A percentile compares a stretch with the other conserved stretches of the same genome.
These are phyloP conservation scores for Penicillium digitatum DNA, from an alignment of 2,329 filamentous ascomycete genomes.

Conservation along the genomic window DNA sequence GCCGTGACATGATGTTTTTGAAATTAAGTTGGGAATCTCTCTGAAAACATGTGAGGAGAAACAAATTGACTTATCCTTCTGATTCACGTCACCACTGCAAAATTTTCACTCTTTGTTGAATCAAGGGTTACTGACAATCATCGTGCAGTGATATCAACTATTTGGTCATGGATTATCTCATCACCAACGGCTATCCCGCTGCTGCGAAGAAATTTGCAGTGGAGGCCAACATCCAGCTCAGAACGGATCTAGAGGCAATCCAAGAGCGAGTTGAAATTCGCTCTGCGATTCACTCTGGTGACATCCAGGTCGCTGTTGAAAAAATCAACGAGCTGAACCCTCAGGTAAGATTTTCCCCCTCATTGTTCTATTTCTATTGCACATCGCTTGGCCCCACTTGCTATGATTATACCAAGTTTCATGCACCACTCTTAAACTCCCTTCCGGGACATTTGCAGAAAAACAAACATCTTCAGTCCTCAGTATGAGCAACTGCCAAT, in stretches of 20 bases:
- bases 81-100: conserved; percentile 41
- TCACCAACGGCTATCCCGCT: conserved; percentile 88
- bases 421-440: conserved; percentile 99
- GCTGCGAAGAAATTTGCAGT: conserved; percentile 90
- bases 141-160: conserved; percentile 80
- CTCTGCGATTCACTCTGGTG: conserved; percentile 76
- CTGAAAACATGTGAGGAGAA: conserved; percentile 93
- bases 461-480: conserved; percentile 72
- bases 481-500: conserved; percentile 65
- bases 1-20: conserved; percentile 67
- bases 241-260: conserved; percentile 69
- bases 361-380: conserved; percentile 9
- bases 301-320: conserved; percentile 80
- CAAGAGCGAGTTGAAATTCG: conserved; percentile 76
- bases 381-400: conserved; percentile 35
- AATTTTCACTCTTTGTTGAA: background rate
- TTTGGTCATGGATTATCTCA: conserved; percentile 93
- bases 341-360: conserved; percentile 65
- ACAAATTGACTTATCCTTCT: conserved; percentile 70
- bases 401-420: conserved; percentile 95
- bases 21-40: conserved; percentile 99
- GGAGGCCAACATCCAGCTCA: conserved; percentile 80
- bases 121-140: conserved; percentile 28
- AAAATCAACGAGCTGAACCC: conserved; percentile 85
- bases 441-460: conserved; percentile 81